Conservation (phyloP, 495 filamentous ascomycete species). For the Penicillium crystallinum region DNA sequence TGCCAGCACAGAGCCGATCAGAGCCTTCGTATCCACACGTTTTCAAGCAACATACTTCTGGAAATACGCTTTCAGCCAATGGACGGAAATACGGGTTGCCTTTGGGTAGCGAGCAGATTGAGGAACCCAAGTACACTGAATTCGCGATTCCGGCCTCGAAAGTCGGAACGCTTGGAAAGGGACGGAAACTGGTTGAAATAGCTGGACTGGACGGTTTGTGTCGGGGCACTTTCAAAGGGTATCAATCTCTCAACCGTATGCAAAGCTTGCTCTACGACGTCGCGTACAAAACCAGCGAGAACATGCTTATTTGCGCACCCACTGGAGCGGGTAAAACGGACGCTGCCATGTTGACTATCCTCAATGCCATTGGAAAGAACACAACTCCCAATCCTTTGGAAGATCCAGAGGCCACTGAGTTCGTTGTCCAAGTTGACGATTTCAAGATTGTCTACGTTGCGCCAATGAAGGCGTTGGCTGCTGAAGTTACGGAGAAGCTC, state of each 20-base stretch:
- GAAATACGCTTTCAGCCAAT: constrained; percentile 70
- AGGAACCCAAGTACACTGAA: constrained; percentile 77
- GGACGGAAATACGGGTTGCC: constrained; percentile 77
- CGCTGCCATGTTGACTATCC: constrained; percentile 91
- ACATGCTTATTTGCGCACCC: constrained; percentile 97
- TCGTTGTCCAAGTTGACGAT: constrained; percentile 71
- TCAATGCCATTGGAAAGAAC: constrained; percentile 85
- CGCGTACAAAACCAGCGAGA: constrained; percentile 91
- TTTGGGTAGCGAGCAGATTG: constrained; percentile 53
- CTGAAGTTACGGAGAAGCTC: constrained; percentile 93
- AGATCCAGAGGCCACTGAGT: constrained; percentile 66
- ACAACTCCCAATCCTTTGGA: constrained; percentile 71
- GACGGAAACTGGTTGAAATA: constrained; percentile 72
- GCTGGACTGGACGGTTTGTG: constrained; percentile 84
- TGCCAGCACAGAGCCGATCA: constrained; percentile 55
- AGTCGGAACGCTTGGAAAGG: constrained; percentile 64
- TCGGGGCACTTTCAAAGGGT: constrained; percentile 85
- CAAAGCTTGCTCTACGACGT: constrained; percentile 95
- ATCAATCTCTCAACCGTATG: constrained; percentile 93
- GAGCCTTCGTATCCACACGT: constrained; percentile 83
- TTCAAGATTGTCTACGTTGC: constrained; percentile 62
- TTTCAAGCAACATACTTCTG: constrained; percentile 72
- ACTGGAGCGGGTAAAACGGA: constrained; percentile 99
- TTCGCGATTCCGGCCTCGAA: constrained; percentile 76
- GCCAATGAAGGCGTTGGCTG: constrained; percentile 85